Evolutionary conservation across 108 stramenopile species (phyloP).

Genomic region (Discostella stelligeroides): DNA sequence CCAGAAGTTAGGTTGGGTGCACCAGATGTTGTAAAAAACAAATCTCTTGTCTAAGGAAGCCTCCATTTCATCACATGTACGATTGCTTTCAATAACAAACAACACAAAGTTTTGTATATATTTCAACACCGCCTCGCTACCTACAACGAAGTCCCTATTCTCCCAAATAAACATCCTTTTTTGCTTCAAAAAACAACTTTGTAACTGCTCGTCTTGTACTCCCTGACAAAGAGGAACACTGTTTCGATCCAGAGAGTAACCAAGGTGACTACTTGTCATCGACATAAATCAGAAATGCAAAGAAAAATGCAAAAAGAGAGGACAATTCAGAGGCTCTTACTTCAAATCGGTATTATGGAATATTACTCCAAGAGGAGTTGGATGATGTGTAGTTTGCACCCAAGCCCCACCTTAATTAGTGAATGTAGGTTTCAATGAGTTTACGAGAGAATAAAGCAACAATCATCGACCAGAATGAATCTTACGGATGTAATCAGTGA

Average conservation of each 20-base stretch:
- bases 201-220: conserved; percentile 18
- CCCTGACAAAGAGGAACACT: conserved; percentile 42
- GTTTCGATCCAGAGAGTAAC: conserved; percentile 38
- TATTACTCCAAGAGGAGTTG: conserved; percentile 59
- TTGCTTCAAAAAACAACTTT: conserved; percentile 34
- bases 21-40: conserved; percentile 20
- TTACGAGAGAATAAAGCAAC: not conserved
- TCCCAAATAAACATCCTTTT: conserved; percentile 42
- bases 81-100: conserved; percentile 1
- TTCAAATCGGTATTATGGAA: conserved; percentile 59
- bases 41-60: conserved; percentile 31
- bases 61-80: conserved; percentile 18
- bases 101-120: conserved; percentile 40
- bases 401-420: conserved; percentile 21
- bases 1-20: not conserved
- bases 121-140: conserved; percentile 20
- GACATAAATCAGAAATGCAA: not conserved
- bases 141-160: conserved; percentile 37
- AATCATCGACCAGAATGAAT: not conserved
- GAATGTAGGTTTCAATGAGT: not conserved
- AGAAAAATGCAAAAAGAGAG: not conserved
- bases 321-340: conserved; percentile 10
- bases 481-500: conserved; percentile 45
- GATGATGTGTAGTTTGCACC: conserved; percentile 34
- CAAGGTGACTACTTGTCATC: conserved; percentile 23